Evolutionary conservation across 495 filamentous ascomycete genomes (phyloP).

Genomic region (Neurospora tetraspora): DNA sequence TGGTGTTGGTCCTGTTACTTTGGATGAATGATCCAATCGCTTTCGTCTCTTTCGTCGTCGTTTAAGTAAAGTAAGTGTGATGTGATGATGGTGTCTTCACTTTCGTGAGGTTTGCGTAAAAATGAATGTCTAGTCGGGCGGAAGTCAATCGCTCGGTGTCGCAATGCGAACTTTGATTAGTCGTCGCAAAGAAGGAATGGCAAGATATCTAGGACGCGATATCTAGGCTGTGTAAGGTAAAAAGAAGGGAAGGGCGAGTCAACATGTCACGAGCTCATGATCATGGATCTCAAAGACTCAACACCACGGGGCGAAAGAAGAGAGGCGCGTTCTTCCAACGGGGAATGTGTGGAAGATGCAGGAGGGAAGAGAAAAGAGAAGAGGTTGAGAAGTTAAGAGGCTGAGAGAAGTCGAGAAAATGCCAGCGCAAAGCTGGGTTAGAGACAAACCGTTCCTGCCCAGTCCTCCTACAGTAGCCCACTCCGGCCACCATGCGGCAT

Average conservation of each 20-base stretch:
- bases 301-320: slow-evolving; percentile 5
- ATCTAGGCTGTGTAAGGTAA: slow-evolving; percentile 1
- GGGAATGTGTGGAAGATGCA: slow-evolving; percentile 2
- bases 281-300: slow-evolving; percentile 5
- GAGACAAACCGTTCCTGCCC: neutral
- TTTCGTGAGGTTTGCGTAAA: neutral
- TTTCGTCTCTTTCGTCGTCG: neutral
- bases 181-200: neutral
- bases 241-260: slow-evolving; percentile 9
- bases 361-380: slow-evolving; percentile 5
- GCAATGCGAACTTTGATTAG: neutral
- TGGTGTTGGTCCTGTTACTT: neutral
- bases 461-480: neutral
- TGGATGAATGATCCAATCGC: neutral
- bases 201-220: neutral
- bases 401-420: neutral
- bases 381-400: neutral
- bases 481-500: neutral
- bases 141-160: neutral
- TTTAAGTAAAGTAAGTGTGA: neutral
- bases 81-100: neutral
- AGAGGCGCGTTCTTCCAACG: neutral
- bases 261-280: slow-evolving; percentile 8
- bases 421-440: neutral
- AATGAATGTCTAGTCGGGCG: neutral